Conservation (phyloP, 1,284 basidiomycete species). For the Fomitopsis schrenkii region DNA sequence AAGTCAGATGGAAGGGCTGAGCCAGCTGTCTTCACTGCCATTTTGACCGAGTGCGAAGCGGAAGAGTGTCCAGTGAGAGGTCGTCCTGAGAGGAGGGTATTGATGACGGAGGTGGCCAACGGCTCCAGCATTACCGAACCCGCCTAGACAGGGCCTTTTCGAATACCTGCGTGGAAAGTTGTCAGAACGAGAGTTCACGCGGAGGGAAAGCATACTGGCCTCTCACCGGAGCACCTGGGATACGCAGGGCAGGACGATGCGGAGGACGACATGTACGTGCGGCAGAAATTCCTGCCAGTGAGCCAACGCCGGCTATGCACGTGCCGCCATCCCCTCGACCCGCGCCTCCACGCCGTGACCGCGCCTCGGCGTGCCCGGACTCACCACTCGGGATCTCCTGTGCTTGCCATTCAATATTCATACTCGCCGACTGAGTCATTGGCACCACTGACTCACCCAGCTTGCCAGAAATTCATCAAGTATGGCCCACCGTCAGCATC, state of each 20-base stretch:
- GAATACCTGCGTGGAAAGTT: neutral
- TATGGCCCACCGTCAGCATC: no score
- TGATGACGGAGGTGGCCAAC: slow-evolving; percentile 45
- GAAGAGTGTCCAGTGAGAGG: slow-evolving; percentile 27
- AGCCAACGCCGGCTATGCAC: slow-evolving; percentile 8
- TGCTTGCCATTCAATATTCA: neutral
- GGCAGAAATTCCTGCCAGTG: slow-evolving; percentile 2
- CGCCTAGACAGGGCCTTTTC: slow-evolving; percentile 33
- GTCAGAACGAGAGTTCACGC: slow-evolving; percentile 4
- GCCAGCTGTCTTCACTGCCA: slow-evolving; percentile 21
- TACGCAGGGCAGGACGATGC: slow-evolving; percentile 10
- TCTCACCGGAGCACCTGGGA: slow-evolving; percentile 10
- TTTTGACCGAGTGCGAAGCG: slow-evolving; percentile 18
- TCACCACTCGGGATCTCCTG: no score
- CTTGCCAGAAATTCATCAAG: no score
- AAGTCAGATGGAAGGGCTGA: slow-evolving; percentile 39
- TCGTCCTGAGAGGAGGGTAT: slow-evolving; percentile 44
- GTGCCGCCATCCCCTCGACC: neutral
- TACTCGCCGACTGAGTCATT: neutral
- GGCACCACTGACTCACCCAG: neutral
- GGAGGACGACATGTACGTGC: slow-evolving; percentile 15
- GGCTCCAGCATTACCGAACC: slow-evolving; percentile 44
- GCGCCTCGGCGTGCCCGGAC: neutral
- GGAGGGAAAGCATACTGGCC: neutral
- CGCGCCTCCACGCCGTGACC: neutral